These are phyloP conservation scores for Talaromyces verruculosus DNA, from an alignment of 2,329 filamentous ascomycete species.

Conservation along the genomic window DNA sequence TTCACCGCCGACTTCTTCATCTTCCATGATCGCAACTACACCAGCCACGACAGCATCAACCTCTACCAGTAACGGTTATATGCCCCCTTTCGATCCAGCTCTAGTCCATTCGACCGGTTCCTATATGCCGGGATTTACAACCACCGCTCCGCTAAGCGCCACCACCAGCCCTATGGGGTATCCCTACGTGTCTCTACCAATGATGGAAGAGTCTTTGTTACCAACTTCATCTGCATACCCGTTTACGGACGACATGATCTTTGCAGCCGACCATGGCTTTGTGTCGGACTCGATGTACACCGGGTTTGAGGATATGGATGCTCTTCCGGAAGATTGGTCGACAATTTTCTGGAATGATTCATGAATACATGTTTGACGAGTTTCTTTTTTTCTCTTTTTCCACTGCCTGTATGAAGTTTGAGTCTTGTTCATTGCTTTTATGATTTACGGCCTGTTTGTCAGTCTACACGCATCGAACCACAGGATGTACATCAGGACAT, in stretches of 20 bases:
- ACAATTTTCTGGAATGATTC: constrained; percentile 34
- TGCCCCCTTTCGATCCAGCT: constrained; percentile 10
- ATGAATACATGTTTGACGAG: constrained; percentile 5
- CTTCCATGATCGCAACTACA: not conserved
- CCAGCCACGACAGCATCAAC: not conserved
- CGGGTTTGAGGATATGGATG: constrained; percentile 32
- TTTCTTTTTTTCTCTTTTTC: not conserved
- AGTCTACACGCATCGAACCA: constrained; percentile 16
- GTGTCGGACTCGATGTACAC: constrained; percentile 20
- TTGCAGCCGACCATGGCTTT: constrained; percentile 19
- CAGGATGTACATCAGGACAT: constrained; percentile 3
- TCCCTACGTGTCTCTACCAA: constrained; percentile 19
- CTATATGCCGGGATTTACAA: not conserved
- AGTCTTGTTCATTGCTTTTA: not conserved
- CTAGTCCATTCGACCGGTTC: not conserved
- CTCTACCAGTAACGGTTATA: not conserved
- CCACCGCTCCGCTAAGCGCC: not conserved
- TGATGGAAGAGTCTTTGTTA: constrained; percentile 19
- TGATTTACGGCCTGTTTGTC: constrained; percentile 8
- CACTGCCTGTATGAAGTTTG: not conserved
- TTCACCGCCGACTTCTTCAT: constrained; percentile 6
- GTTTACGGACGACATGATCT: constrained; percentile 19
- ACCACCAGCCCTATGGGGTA: constrained; percentile 14
- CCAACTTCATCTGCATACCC: constrained; percentile 12
- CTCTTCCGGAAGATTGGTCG: constrained; percentile 51